These are phyloP conservation scores for Trichosporon asahii DNA, from an alignment of 1,284 basidiomycete genomes.

Conservation along the genomic window DNA sequence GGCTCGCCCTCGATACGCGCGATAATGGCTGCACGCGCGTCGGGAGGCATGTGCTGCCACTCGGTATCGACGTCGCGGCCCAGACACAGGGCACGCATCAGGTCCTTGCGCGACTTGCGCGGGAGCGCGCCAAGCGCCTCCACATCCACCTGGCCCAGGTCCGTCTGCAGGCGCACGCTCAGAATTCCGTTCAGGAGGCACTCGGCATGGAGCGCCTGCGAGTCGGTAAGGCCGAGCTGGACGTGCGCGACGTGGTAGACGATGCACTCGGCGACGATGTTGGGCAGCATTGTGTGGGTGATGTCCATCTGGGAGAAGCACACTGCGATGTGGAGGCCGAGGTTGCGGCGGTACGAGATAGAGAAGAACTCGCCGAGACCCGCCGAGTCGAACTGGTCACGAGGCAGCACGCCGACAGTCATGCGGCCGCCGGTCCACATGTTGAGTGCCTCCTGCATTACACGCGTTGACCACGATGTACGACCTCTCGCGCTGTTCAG, in stretches of 20 bases:
- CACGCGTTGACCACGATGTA: background rate
- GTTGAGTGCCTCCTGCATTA: background rate
- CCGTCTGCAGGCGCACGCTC: constrained; percentile 8
- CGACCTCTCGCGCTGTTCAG: background rate
- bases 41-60: constrained; percentile 13
- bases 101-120: constrained; percentile 9
- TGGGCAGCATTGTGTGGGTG: constrained; percentile 5
- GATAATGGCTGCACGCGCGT: constrained; percentile 13
- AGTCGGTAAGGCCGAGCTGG: background rate
- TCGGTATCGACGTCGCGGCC: constrained; percentile 15
- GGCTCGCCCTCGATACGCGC: constrained; percentile 11
- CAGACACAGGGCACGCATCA: constrained; percentile 13
- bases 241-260: constrained; percentile 2
- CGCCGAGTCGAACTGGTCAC: constrained; percentile 13
- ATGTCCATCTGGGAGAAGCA: constrained; percentile 4
- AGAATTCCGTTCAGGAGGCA: background rate
- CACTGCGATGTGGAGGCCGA: constrained; percentile 6
- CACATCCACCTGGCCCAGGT: constrained; percentile 5
- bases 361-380: background rate
- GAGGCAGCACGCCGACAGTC: constrained; percentile 8
- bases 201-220: constrained; percentile 11
- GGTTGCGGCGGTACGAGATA: constrained; percentile 7
- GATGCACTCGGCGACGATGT: constrained; percentile 9
- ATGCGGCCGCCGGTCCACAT: constrained; percentile 15
- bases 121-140: background rate